Base-by-base conservation (phyloP, 2,329 filamentous ascomycete genomes). In the Pseudogymnoascus sp. region DNA sequence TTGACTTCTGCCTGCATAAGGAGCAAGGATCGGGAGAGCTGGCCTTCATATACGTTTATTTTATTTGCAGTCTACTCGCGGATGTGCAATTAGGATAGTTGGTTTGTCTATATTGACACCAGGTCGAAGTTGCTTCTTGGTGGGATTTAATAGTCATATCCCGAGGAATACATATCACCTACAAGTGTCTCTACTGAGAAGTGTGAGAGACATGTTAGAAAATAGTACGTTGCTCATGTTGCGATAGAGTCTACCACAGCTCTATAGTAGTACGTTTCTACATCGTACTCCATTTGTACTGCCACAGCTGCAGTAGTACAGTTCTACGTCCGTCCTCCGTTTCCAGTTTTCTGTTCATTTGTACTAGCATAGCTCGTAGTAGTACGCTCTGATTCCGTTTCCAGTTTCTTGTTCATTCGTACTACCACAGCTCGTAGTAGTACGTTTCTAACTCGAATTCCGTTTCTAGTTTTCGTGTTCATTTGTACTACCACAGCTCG, bases 241-340 rank as follows among this genome's bases (percentile, higher is more conserved):
- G 7, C 36, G 36, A 40, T 17, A 40, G 36, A 17, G 36, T 40
- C 38, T 19, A 19, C n/a, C 38, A 42, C 38, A 42, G 36, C 36
- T 19, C n/a, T 42, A 8, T 40, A 40, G n/a, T 17, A 40, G 36
- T 40, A 42, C 38, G 38, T 42, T 42, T 42, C 38, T 42, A 21
- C n/a, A n/a, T n/a, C 17, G 38, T 19, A 2, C 17, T 42, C 36
- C 38, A 42, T 42, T 42, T 42, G 38, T 42, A 11, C 38, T 42
- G n/a, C n/a, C n/a, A n/a, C n/a, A n/a, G n/a, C n/a, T n/a, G n/a
- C n/a, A 70, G 63, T 73, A 72, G 63, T 74, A 76, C 21, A 74
- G 66, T 26, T 71, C 60, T 13, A 61, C 63, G 28, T 19, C 17
- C 17, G 38, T 19, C 0, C 17, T 42, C 36, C 38, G 17, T 21